A percentile compares a stretch with the other conserved stretches of the same genome.
Evolutionary conservation across 2,329 filamentous ascomycete genomes (phyloP).

Genomic region (Penicillium sp.): DNA sequence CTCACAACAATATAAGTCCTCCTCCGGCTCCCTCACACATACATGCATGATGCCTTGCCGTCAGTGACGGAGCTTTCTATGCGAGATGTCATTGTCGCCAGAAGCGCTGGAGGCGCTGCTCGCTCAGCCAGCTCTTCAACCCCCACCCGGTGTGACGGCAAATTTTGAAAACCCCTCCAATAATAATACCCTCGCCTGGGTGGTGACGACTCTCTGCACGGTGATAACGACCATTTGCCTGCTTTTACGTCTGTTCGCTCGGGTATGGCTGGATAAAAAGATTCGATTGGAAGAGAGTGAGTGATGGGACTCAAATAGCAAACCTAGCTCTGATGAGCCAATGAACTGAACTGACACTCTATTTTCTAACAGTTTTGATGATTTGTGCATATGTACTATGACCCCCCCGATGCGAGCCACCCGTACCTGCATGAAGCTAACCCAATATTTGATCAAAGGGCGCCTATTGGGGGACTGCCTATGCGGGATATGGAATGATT

Average conservation of each 20-base stretch:
- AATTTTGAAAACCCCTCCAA: constrained; percentile 30
- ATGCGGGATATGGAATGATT: constrained; percentile 24
- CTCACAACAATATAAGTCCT: not conserved
- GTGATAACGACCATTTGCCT: constrained; percentile 26
- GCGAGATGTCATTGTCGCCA: not conserved
- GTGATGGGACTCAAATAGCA: not conserved
- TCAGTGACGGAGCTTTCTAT: not conserved
- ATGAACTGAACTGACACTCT: not conserved
- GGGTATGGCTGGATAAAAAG: constrained; percentile 24
- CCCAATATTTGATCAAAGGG: constrained; percentile 17
- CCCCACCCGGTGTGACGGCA: constrained; percentile 26
- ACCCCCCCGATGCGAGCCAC: not conserved
- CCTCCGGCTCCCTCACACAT: not conserved
- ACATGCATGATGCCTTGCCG: not conserved
- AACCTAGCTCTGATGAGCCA: too few relatives aligned
- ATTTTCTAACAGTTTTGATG: constrained; percentile 8
- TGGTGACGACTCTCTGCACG: constrained; percentile 26
- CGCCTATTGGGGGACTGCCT: constrained; percentile 28
- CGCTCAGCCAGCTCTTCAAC: constrained; percentile 22
- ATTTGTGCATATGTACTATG: constrained; percentile 16
- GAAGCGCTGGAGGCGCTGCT: not conserved
- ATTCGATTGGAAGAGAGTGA: constrained; percentile 28
- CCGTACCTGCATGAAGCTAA: not conserved
- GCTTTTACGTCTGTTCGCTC: constrained; percentile 22
- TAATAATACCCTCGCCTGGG: constrained; percentile 26